A percentile compares a stretch with the other conserved stretches of the same genome.
These are phyloP conservation scores for Sugiyamaella floridensis DNA, from an alignment of 805 yeast species.

Conservation along the genomic window DNA sequence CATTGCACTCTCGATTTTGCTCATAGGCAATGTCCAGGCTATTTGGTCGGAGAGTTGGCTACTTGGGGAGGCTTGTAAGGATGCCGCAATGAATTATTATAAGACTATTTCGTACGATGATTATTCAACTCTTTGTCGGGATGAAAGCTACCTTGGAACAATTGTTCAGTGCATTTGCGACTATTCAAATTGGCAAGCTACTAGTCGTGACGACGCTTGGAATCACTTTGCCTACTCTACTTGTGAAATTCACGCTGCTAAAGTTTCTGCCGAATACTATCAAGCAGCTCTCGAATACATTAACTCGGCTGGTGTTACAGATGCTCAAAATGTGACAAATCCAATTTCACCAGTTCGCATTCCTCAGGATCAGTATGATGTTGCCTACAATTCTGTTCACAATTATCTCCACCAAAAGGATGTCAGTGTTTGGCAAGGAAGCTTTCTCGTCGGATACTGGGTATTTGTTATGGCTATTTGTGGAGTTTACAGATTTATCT, in stretches of 20 bases:
- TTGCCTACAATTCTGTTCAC: constrained; percentile 9
- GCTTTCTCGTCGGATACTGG: constrained; percentile 29
- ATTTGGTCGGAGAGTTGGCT: constrained; percentile 22
- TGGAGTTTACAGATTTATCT: constrained; percentile 8
- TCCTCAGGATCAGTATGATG: constrained; percentile 4
- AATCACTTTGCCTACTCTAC: constrained; percentile 23
- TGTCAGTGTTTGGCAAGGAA: constrained; percentile 27
- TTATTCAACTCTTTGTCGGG: constrained; percentile 27
- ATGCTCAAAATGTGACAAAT: background rate
- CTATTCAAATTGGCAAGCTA: constrained; percentile 19
- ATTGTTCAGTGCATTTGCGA: constrained; percentile 28
- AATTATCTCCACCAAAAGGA: constrained; percentile 23
- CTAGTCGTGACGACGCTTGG: constrained; percentile 27
- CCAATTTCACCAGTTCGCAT: constrained; percentile 9
- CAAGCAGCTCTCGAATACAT: constrained; percentile 11
- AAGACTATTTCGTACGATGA: constrained; percentile 20
- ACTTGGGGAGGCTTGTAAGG: constrained; percentile 19
- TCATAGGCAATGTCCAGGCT: constrained; percentile 1
- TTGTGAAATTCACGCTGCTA: constrained; percentile 21
- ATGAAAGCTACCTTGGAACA: constrained; percentile 24
- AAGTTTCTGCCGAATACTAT: constrained; percentile 10
- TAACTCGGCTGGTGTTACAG: constrained; percentile 10
- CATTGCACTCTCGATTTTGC: background rate
- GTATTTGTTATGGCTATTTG: constrained; percentile 17
- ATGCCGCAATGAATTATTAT: constrained; percentile 14